Evolutionary conservation across 192 early-diverging fungal genomes (phyloP), one percentile per base, ranked within the genome.

Genomic region (Chytriomyces sp.): DNA sequence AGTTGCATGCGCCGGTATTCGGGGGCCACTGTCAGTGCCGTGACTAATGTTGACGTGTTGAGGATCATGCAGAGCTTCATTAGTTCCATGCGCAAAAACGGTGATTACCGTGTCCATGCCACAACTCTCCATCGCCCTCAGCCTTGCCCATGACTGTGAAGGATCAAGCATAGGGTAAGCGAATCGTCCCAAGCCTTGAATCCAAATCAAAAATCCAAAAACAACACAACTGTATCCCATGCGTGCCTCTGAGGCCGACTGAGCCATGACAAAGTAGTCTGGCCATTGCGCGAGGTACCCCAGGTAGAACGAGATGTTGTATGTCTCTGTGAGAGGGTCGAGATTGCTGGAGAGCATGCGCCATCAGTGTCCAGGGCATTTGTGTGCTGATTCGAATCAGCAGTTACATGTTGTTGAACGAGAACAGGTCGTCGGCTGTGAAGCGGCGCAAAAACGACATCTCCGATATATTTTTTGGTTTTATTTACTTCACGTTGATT

Each of bases 1-100:
- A 99, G 89, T 5, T 96, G 95, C 75, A 98, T 82, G 11, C 96
- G 89, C 48, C 97, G 92, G 78, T 92, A 98, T 79, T 97, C 96
- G 18, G 97, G 96, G 0, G 94, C 94, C 0, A 99, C 97, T 6
- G 97, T 98, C 46, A 99, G 87, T 8, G 97, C 97, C 3, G 97
- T 97, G 44, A 99, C 97, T 35, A 35, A 35, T 35, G 35, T 35
- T 35, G 35, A 35, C 35, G 35, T 35, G 35, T 35, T 35, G 35
- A 35, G 35, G 4, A 35, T 4, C 35, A 35, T 3, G 4, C 2
- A 1, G 35, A 35, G 35, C 35, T 35, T 35, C 35, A 35, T 35
- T 4, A 35, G 35, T 35, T 35, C 35, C 35, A 35, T 35, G 4
- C 35, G 4, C 35, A 35, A 35, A n/a, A n/a, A n/a, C n/a, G n/a